Base-by-base conservation (phyloP, 176 grass and related monocot genomes). In the Raddia distichophylla region DNA sequence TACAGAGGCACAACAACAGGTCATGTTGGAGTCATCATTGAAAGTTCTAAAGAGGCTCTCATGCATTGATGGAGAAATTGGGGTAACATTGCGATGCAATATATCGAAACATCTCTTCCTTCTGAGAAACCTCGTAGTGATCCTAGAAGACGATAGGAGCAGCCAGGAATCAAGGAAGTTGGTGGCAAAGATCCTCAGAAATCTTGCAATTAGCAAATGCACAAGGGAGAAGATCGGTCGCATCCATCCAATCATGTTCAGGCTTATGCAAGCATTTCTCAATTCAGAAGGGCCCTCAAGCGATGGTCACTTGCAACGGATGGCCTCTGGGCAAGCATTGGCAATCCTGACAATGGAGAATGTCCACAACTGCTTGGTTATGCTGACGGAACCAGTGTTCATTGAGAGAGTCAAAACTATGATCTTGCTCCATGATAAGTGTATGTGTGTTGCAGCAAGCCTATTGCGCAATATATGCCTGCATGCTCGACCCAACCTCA, bases 1-100 rank as follows among this genome's bases (percentile, higher is more conserved):
- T 18, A 50, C 6, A 1, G 3, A 18, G 1, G 75, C 32, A 6
- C 22, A 4, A n/a, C 45, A 50, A 1, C 6, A 64, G 0, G 6
- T 6, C 10, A 3, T 78, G 0, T 8, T 64, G 15, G 33, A 42
- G 18, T 78, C 60, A 35, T 78, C 60, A 51, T 44, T 78, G 44
- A 78, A 49, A 59, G 14, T 78, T 14, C 58, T 78, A 45, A 48
- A 15, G 64, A 78, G 5, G 11, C 75, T 78, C 8, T n/a, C 60
- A 13, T 2, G 58, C 22, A 34, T 20, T 34, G 5, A 17, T 10
- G 58, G 74, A 19, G 10, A 77, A 22, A 6, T 1, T 10, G 44
- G 74, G 6, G 9, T 34, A 17, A 63, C 42, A 17, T 37, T 77
- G 58, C 74, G 74, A 2, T 20, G 49, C 3, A 32, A 77, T 42